Evolutionary conservation across 2,329 filamentous ascomycete species (phyloP), one percentile per base, ranked within the genome.

Genomic region (Sporothrix pseudoabietina): DNA sequence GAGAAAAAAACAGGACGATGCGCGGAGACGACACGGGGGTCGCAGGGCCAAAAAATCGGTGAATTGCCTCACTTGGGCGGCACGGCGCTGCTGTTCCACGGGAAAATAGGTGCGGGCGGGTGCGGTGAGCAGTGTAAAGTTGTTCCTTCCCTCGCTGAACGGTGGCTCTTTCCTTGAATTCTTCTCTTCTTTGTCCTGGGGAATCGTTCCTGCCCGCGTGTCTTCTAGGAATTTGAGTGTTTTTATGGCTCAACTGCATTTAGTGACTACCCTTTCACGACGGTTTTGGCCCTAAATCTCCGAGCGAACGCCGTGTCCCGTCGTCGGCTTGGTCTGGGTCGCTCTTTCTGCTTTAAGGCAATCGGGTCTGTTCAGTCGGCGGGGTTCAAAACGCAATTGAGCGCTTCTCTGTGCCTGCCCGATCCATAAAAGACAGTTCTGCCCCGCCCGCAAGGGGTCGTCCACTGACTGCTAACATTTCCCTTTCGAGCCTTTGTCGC

Each of bases 291-390:
- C 39, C 69, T 61, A 71, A 71, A 59, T 71, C 69, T 71, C 72
- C 72, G 72, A 73, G 61, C 52, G 72, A 73, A 71, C 69, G 72
- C 72, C 72, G 72, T 69, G 44, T 14, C 59, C 41, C 69, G 41
- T 30, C 10, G 22, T 47, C 12, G 39, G 49, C 26, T 22, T 49
- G 41, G 63, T 68, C 26, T 52, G 9, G 26, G 44, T 49, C 12
- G 41, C 44, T 49, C 12, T 49, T 19, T 16, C 14, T 14, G 35
- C 35, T 35, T 35, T 35, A 35, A 19, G 14, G 19, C 26, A 8
- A 10, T 10, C 44, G 41, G 22, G 9, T 49, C 26, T 52, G 22
- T 22, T 68, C 14, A 35, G 9, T 30, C 41, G 26, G 47, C 9
- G 26, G 32, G 32, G 9, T 14, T 32, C 4, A 16, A n/a, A 22